Conservation (phyloP, 495 filamentous ascomycete species). For the Penicillium riverlandense region DNA sequence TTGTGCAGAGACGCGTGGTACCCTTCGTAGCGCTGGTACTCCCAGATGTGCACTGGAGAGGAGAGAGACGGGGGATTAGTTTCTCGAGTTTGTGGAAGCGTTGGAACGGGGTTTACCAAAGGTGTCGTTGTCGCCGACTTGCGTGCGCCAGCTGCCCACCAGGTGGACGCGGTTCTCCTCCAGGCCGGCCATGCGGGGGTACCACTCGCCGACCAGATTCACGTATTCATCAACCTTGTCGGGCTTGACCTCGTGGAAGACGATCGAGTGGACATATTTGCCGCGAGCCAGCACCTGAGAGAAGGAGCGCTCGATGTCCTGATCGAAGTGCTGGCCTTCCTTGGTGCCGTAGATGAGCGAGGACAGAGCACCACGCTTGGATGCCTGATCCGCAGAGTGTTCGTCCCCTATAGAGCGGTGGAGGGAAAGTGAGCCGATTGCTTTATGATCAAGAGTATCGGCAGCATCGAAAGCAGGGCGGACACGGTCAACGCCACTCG, state of each 20-base stretch:
- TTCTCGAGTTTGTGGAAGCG: no score
- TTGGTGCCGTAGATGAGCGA: conserved; percentile 93
- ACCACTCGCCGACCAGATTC: conserved; percentile 84
- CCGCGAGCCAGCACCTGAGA: conserved; percentile 88
- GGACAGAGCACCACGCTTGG: conserved; percentile 44
- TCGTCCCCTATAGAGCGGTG: conserved; percentile 45
- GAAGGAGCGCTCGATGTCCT: conserved; percentile 91
- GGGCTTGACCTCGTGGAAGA: conserved; percentile 93
- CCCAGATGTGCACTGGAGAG: conserved; percentile 85
- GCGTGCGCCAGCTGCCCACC: conserved; percentile 96
- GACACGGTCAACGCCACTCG: conserved; percentile 27
- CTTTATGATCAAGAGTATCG: conserved; percentile 32
- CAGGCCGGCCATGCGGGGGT: conserved; percentile 73
- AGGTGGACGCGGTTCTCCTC: conserved; percentile 89
- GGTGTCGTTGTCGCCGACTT: conserved; percentile 95
- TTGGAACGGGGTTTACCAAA: conserved; percentile 56
- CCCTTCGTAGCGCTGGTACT: conserved; percentile 94
- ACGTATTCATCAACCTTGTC: conserved; percentile 95
- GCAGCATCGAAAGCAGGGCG: conserved; percentile 33
- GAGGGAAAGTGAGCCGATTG: conserved; percentile 62
- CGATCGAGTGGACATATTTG: conserved; percentile 97
- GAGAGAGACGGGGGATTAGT: no score
- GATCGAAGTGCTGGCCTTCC: conserved; percentile 85
- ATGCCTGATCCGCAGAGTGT: conserved; percentile 39
- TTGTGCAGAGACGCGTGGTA: conserved; percentile 87